Evolutionary conservation across 192 early-diverging fungal genomes (phyloP), one percentile per base, ranked within the genome.

Genomic region (Thamnidium elegans): DNA sequence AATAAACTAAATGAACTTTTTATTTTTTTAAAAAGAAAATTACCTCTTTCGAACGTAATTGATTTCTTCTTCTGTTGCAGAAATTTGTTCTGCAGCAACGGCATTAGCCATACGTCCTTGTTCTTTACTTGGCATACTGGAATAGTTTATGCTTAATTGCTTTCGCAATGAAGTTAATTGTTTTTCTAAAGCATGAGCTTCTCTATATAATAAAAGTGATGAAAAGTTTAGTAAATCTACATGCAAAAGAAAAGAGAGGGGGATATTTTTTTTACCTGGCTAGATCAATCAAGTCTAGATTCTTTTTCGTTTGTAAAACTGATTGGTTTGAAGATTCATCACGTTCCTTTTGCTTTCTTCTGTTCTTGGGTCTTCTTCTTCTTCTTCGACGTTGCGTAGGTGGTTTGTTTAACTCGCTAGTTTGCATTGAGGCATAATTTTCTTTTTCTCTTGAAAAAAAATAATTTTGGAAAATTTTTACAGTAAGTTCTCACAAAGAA

Each of bases 161-260:
- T 42, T 70, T 34, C 71, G 74, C 11, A 75, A 55, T 23, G 66
- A 61, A 52, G 39, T 42, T 15, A 75, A 47, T 50, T 75, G 74
- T 45, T 66, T 75, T 62, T 75, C 74, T 43, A 75, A 34, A 7
- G 74, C 74, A 54, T 47, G 32, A 14, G 74, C 69, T 55, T 75
- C 74, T 44, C 74, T 75, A 51, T 45, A 31, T 13, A 43, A 4
- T 10, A 3, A 45, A 13, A 50, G 31, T 51, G 7, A 7, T 17
- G 36, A 17, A n/a, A 39, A 39, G 10, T n/a, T 46, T 39, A 44
- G 42, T 60, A 53, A 26, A 26, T 26, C 26, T 26, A 26, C 52
- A 17, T 17, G 19, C n/a, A 31, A 10, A 42, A 32, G 1, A 21
- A 15, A 17, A 39, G 2, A n/a, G 10, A 54, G 43, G 0, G 20